Base-by-base conservation (phyloP, 495 filamentous ascomycete species). In the Tuber calosporum region DNA sequence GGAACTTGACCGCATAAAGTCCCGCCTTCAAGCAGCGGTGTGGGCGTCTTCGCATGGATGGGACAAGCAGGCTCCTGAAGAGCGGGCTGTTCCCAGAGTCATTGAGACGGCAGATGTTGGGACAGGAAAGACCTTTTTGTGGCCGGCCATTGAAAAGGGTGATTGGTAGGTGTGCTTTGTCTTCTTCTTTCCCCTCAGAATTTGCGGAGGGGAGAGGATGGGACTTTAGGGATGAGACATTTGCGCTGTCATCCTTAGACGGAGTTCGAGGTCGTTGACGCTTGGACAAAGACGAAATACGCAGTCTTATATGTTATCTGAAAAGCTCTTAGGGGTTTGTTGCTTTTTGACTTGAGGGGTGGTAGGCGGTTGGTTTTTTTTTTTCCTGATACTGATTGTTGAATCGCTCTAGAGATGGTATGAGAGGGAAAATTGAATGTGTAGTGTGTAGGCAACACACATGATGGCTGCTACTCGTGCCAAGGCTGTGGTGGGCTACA, bases 201-300 rank as follows among this genome's bases (percentile, higher is more conserved):
- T 66, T 19, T 66, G 20, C 45, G 20, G 67, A n/a, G 72, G 62
- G 30, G n/a, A 58, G 34, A 19, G 37, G 74, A 34, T 34, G 22
- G 48, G 26, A 34, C 39, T 69, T 68, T 42, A 30, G 66, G 77
- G 76, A 78, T 78, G 76, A 78, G 76, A 77, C 68, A 67, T 69
- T 45, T 69, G 75, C 75, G 77, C 53, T 70, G 76, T 78, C 76
- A 78, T 78, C 76, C 76, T 78, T 78, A 78, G 76, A 78, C 76
- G 68, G 76, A 78, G 76, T 67, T 17, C 22, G 71, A 73, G 76
- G 71, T 73, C 71, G 69, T 74, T 69, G 76, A 67, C 76, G 76
- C 70, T 78, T 68, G 62, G 70, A 67, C 45, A 39, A 78, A 68
- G 76, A 78, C 75, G 76, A 78, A 26, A 77, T 62, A 62, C 26